Evolutionary conservation across 805 yeast species (phyloP).

Genomic region (Tetrapisispora taiwanensis): DNA sequence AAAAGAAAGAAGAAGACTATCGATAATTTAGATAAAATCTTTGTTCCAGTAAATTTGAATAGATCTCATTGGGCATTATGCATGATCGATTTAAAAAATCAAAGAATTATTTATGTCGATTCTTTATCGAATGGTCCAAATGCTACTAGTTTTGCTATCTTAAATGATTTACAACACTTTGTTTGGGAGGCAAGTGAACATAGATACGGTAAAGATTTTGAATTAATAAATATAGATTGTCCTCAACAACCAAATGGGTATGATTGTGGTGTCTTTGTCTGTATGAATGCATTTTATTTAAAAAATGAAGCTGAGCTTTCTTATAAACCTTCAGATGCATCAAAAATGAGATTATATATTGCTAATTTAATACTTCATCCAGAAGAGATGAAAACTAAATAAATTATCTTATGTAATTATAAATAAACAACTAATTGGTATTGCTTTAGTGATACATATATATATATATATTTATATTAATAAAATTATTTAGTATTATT

Average conservation of each 20-base stretch:
- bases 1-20: conserved; percentile 63
- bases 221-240: conserved; percentile 32
- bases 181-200: conserved; percentile 55
- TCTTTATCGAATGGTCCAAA: conserved; percentile 43
- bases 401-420: not conserved
- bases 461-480: too few species aligned
- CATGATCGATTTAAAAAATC: conserved; percentile 52
- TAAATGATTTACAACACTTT: conserved; percentile 47
- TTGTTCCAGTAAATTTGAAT: conserved; percentile 78
- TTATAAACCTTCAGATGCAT: conserved; percentile 64
- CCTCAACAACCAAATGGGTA: conserved; percentile 86
- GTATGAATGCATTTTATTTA: conserved; percentile 61
- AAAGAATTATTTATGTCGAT: conserved; percentile 63
- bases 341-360: conserved; percentile 42
- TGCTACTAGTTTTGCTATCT: conserved; percentile 29
- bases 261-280: conserved; percentile 92
- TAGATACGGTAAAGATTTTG: conserved; percentile 28
- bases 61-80: conserved; percentile 90
- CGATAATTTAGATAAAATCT: conserved; percentile 49
- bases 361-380: conserved; percentile 21
- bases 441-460: too few species aligned
- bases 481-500: not conserved
- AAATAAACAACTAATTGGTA: too few species aligned
- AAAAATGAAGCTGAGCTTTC: conserved; percentile 40
- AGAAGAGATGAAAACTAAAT: not conserved